Base-by-base conservation (phyloP, 495 filamentous ascomycete species). In the Thermochaetoides thermophila region DNA sequence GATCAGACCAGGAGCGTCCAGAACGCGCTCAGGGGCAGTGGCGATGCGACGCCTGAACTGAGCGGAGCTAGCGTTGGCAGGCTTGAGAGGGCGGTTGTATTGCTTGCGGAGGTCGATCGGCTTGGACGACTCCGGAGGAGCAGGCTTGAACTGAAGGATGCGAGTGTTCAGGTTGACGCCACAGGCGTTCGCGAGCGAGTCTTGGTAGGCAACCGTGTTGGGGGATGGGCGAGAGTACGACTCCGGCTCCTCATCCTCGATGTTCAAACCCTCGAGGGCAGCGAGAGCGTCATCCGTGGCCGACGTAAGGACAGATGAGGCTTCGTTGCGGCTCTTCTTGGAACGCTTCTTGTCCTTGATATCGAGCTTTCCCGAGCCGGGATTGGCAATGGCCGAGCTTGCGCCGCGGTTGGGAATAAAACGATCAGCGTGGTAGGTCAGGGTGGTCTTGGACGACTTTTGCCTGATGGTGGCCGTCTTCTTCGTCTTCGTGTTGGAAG, bases 141-240 rank as follows among this genome's bases (percentile, higher is more conserved):
- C 84, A 8, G 89, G 89, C 74, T 99, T 96, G 71, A 93, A 99
- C 16, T 87, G 81, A n/a, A 99, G 74, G 39, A 99, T 99, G 27
- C 89, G 81, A 33, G 83, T 87, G 61, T 84, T 92, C 31, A 95
- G 68, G 44, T 71, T 84, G 25, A 99, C 81, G 27, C 86, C 91
- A 50, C 89, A 96, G 13, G 89, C 89, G 34, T 76, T 74, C 17
- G 89, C 87, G 24, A 99, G 61, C 0, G 85, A 86, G 18, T 89
- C 86, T 57, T 93, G 77, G 50, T 95, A 99, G 0, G 91, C 89
- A 17, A 84, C 74, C 0, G 78, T 72, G 52, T 87, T 84, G 12
- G 87, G 86, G 8, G 83, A 78, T 1, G 83, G 80, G 32, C 83
- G 81, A 12, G 73, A 67, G 50, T 87, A 82, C n/a, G 42, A 57